Evolutionary conservation across 768 basidiomycete genomes (phyloP).

Genomic region (Tulasnella calospora): DNA sequence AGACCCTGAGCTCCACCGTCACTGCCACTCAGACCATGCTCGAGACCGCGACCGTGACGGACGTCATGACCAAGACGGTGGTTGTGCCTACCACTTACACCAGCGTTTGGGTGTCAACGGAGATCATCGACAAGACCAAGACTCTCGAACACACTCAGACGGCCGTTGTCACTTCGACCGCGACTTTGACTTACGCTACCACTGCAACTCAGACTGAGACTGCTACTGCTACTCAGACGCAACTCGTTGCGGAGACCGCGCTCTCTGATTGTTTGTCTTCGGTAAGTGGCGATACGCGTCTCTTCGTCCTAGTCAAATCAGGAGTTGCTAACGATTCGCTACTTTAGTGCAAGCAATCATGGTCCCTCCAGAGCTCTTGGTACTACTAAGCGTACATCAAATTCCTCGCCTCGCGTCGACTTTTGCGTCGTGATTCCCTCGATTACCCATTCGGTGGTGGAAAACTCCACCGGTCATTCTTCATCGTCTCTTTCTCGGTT

Average conservation of each 20-base stretch:
- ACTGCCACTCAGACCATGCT: slow-evolving; percentile 38
- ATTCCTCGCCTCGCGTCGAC: not conserved
- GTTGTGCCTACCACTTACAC: slow-evolving; percentile 54
- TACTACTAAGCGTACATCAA: slow-evolving; percentile 7
- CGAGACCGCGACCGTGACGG: slow-evolving; percentile 41
- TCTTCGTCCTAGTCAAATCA: no score
- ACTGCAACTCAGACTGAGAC: slow-evolving; percentile 40
- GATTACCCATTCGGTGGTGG: not conserved
- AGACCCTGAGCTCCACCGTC: slow-evolving; percentile 30
- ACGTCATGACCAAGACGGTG: slow-evolving; percentile 39
- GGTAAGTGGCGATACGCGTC: not conserved
- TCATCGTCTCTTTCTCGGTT: not conserved
- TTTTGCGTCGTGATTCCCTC: not conserved
- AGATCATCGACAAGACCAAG: slow-evolving; percentile 53
- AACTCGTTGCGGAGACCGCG: slow-evolving; percentile 11
- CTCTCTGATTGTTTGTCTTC: slow-evolving; percentile 11
- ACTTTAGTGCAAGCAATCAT: not conserved
- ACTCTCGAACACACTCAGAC: slow-evolving; percentile 16
- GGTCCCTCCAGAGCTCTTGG: slow-evolving; percentile 3
- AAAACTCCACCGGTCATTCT: not conserved
- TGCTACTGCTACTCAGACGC: slow-evolving; percentile 17
- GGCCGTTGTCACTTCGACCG: slow-evolving; percentile 30
- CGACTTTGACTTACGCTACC: slow-evolving; percentile 42
- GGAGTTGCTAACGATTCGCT: not conserved
- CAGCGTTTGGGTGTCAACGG: slow-evolving; percentile 52